Base-by-base conservation (phyloP, 2,329 filamentous ascomycete genomes). In the Zymoseptoria passerinii region DNA sequence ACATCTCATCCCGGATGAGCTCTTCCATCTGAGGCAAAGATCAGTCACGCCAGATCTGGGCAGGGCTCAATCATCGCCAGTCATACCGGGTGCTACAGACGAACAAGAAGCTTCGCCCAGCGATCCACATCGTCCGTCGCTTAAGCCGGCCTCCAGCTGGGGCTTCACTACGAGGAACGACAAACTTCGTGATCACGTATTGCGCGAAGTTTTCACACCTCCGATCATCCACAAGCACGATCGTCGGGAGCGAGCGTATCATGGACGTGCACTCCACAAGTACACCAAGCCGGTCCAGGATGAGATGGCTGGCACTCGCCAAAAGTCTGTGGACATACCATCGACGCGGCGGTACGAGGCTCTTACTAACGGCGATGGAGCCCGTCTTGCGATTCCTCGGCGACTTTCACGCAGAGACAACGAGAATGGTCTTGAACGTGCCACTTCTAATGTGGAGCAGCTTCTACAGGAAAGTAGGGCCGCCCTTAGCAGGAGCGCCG, bases 81-180 rank as follows among this genome's bases (percentile, higher is more conserved):
- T 44, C 35, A 44, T 44, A 7, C 35, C 35, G 13, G 35, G 35
- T 44, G 35, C 13, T 44, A 7, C 35, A 44, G 35, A 44, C 2
- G 35, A 44, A 1, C 35, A 44, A 16, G 35, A 16, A 5, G 4
- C 4, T 16, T 16, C 35, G 7, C 35, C 35, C 35, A 3, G 5
- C 35, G 49, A 29, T 23, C 23, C 50, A 5, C 59, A 53, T 20
- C 65, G 77, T 48, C 76, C 77, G 28, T 65, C 77, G 28, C 74
- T 79, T 51, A 79, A 77, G 54, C 77, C 79, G 52, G 76, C 77
- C 35, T 75, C 77, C 53, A 85, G 81, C 61, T 96, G 92, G 92
- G 92, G 92, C 7, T 90, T 91, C 16, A 96, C 92, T 0, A 92
- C 88, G 20, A 89, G 96, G 59, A 97, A 97, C 71, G 88, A 89